Evolutionary conservation across 495 filamentous ascomycete species (phyloP), one percentile per base, ranked within the genome.

Genomic region (Chlorociboria aeruginascens): DNA sequence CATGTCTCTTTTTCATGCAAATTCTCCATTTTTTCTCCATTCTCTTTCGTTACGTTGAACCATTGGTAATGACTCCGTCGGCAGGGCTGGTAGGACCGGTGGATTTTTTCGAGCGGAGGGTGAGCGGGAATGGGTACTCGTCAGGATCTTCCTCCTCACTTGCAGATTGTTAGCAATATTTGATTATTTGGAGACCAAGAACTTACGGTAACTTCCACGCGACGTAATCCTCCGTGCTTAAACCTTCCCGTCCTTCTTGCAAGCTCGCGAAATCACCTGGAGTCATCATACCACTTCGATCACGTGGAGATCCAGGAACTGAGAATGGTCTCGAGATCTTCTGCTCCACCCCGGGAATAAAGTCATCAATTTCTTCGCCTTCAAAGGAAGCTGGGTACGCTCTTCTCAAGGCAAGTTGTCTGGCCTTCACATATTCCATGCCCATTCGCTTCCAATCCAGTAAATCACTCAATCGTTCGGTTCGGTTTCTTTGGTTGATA

Each of bases 361-460:
- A 55, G 12, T 48, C 40, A 9, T 51, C 29, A 20, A 40, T 35
- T 37, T 51, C 49, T 39, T 55, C 36, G 29, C 48, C 40, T 12
- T 48, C 29, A 14, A 44, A 51, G 38, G 48, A 55, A 1, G 36
- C 20, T 35, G 92, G 92, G 56, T 97, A 98, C 17, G 92, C 92
- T 74, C 92, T 78, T 48, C 92, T 72, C 51, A 98, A 69, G 11
- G 92, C 92, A 49, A 98, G 65, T 65, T 97, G 93, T 32, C 92
- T 78, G 32, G 92, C 92, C 68, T 98, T 98, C 66, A 95, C 85
- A 55, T 98, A 98, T 64, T 98, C 92, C 84, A 96, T 78, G 9
- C 92, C 92, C 92, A 98, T 98, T 35, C 92, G 74, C 73, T 98
- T 98, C 92, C 92, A 98, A 65, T 98, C 92, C 40, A 98, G 70